phyloP scores from a whole-genome alignment of 2,329 filamentous ascomycete genomes.

The Epichloe glyceriae region DNA sequence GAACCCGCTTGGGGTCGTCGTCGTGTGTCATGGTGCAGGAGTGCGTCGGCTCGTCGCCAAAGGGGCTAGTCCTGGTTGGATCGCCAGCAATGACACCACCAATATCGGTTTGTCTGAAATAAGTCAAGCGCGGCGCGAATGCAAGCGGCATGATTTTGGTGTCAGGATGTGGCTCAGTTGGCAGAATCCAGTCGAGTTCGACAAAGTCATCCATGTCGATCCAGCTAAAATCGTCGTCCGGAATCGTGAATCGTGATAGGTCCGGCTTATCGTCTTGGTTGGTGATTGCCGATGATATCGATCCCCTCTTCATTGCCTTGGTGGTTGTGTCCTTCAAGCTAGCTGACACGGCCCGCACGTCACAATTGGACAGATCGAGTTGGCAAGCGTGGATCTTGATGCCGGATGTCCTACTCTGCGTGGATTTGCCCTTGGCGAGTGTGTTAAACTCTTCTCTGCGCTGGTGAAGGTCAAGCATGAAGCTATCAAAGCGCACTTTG shows the following conservation, averaged over 20 bases:
- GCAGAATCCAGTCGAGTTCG: slow-evolving; percentile 90
- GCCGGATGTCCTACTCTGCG: slow-evolving; percentile 69
- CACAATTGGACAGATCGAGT: slow-evolving; percentile 79
- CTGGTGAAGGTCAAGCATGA: slow-evolving; percentile 94
- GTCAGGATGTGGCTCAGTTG: slow-evolving; percentile 77
- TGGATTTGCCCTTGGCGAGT: slow-evolving; percentile 61
- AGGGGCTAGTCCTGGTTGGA: slow-evolving; percentile 70
- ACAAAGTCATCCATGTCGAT: slow-evolving; percentile 99
- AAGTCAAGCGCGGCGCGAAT: slow-evolving; percentile 89
- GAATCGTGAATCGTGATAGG: slow-evolving; percentile 84
- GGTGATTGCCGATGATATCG: slow-evolving; percentile 35
- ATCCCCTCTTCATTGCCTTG: slow-evolving; percentile 57
- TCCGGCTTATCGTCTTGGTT: slow-evolving; percentile 50
- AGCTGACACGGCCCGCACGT: slow-evolving; percentile 86
- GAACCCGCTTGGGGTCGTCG: slow-evolving; percentile 78
- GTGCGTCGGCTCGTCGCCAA: slow-evolving; percentile 88
- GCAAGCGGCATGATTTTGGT: slow-evolving; percentile 90
- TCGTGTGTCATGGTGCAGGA: slow-evolving; percentile 89
- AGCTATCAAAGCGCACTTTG: slow-evolving; percentile 90
- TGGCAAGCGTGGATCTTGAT: slow-evolving; percentile 96
- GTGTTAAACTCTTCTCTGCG: slow-evolving; percentile 84
- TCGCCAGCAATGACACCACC: slow-evolving; percentile 68
- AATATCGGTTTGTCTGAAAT: slow-evolving; percentile 94
- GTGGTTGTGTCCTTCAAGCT: slow-evolving; percentile 70
- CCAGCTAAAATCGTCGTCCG: slow-evolving; percentile 91